Percentiles rank a stretch among this genome's conserved stretches.
Conservation (phyloP, 768 basidiomycete genomes). For the Boletus rubescentipes region DNA sequence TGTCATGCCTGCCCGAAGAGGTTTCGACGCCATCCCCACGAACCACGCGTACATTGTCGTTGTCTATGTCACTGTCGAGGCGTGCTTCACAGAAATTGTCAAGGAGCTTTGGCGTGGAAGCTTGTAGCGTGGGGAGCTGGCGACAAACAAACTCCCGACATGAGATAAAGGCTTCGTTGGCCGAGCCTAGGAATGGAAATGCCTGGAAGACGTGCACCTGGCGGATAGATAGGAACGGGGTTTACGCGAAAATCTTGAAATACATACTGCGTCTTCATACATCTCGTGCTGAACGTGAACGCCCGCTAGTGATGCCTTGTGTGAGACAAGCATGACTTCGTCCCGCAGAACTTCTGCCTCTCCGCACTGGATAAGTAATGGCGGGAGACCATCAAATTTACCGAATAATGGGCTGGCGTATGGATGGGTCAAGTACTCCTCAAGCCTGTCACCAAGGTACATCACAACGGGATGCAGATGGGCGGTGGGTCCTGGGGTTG, state of each 20-base stretch:
- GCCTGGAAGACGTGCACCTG: constrained; percentile 91
- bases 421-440: constrained; percentile 89
- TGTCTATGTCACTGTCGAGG: constrained; percentile 71
- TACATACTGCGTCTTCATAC: constrained; percentile 84
- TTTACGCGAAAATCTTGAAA: not conserved
- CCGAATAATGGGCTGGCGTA: constrained; percentile 97
- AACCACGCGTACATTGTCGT: constrained; percentile 63
- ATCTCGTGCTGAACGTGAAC: constrained; percentile 85
- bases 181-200: constrained; percentile 72
- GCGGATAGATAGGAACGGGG: not conserved
- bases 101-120: constrained; percentile 50
- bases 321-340: constrained; percentile 86
- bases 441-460: constrained; percentile 81
- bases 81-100: constrained; percentile 54
- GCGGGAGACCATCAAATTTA: constrained; percentile 81
- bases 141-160: constrained; percentile 68
- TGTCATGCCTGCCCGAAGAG: constrained; percentile 38
- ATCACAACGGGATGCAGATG: constrained; percentile 94
- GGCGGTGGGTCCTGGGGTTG: constrained; percentile 67
- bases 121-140: constrained; percentile 54
- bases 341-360: constrained; percentile 96
- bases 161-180: constrained; percentile 66
- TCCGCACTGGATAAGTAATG: constrained; percentile 87
- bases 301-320: constrained; percentile 87
- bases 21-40: constrained; percentile 70